A percentile compares a stretch with the other conserved stretches of the same genome.
phyloP scores from a whole-genome alignment of 2,329 filamentous ascomycete genomes.

The Septoria petroselini region DNA sequence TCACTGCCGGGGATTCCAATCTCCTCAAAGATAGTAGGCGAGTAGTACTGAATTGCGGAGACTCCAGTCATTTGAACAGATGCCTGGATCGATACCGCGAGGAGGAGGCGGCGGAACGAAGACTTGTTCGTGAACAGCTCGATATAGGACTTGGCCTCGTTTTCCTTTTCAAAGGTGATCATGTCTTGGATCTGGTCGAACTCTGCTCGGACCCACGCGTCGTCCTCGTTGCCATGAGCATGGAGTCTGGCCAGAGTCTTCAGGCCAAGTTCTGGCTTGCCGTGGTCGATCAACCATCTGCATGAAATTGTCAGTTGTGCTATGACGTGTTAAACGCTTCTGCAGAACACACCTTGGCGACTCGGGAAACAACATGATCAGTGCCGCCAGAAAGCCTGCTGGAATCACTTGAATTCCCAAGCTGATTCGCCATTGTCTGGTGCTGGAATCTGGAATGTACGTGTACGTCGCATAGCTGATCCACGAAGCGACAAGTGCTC shows the following conservation, averaged over 20 bases:
- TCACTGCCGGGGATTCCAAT: constrained; percentile 65
- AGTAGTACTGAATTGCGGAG: constrained; percentile 72
- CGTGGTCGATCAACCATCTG: constrained; percentile 70
- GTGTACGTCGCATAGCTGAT: constrained; percentile 63
- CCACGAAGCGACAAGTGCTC: constrained; percentile 69
- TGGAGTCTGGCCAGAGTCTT: constrained; percentile 67
- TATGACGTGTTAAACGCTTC: background rate
- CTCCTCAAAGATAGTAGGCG: constrained; percentile 51
- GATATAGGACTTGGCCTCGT: constrained; percentile 65
- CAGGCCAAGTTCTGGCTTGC: constrained; percentile 62
- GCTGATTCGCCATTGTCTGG: constrained; percentile 59
- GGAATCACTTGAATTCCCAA: constrained; percentile 71
- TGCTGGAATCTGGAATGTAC: constrained; percentile 47
- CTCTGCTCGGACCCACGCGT: constrained; percentile 70
- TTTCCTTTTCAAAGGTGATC: constrained; percentile 63
- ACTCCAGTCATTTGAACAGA: constrained; percentile 75
- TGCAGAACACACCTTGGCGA: constrained; percentile 35
- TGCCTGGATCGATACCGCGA: constrained; percentile 64
- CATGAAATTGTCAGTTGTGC: constrained; percentile 26
- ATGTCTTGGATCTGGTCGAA: constrained; percentile 67
- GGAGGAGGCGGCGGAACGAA: constrained; percentile 68
- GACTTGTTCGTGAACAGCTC: constrained; percentile 66
- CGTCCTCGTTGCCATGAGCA: constrained; percentile 61
- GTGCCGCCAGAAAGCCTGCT: constrained; percentile 59
- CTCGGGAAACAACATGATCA: constrained; percentile 73